Evolutionary conservation across 139 green algal species (phyloP), one percentile per base, ranked within the genome.

Genomic region (Volvox africanus): DNA sequence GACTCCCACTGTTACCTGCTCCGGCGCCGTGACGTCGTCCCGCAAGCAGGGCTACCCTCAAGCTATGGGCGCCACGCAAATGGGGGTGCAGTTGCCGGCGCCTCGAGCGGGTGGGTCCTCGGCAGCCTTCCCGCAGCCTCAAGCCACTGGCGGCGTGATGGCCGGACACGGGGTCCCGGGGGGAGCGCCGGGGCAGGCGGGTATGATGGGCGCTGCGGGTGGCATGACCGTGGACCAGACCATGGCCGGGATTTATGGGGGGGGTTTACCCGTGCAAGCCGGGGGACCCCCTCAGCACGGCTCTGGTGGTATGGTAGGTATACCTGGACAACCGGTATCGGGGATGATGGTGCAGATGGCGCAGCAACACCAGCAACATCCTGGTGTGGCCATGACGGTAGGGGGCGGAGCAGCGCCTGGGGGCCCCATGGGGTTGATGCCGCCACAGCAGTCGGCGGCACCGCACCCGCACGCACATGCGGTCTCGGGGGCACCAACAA

Each of bases 331-430:
- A 33, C 82, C 78, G 65, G 65, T 65, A 32, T 26, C 61, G 0
- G 81, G 61, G 16, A 77, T 87, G 61, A 77, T 87, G 81, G 81
- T 55, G n/a, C 81, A 87, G 80, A 28, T 73, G 50, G 13, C 50
- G 22, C 78, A 67, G 36, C 78, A 84, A 1, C 78, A 37, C 28
- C 80, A 86, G 28, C 19, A 28, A 61, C 80, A 71, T 26, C 44
- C 14, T 2, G 61, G 61, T 20, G 81, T 87, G 61, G 81, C 55
- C 1, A 33, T 76, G 61, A 55, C 37, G 16, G 32, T 77, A 32
- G 30, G 16, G 55, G 81, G 81, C 61, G 55, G n/a, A 1, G 65
- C 65, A 9, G 65, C 65, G 24, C 21, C 65, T 24, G 21, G 65
- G 61, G 30, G n/a, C 30, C 35, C 35, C 6, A 77, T 87, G 81